A percentile compares a stretch with the other conserved stretches of the same genome.
phyloP scores from a whole-genome alignment of 2,329 filamentous ascomycete genomes.

The Didymella pinodella region DNA sequence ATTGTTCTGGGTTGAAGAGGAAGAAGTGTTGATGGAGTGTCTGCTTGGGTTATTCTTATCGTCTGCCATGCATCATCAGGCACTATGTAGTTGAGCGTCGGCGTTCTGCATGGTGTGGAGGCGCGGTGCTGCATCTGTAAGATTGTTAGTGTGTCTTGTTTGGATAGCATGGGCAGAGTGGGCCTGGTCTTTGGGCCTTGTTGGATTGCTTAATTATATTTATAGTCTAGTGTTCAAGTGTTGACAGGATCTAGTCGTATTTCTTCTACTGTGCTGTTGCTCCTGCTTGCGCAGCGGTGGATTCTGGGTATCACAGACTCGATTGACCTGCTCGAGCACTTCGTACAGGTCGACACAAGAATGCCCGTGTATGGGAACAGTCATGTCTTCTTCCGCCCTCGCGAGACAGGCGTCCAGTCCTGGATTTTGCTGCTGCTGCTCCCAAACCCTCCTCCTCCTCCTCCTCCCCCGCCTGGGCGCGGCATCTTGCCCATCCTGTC shows the following conservation, averaged over 20 bases:
- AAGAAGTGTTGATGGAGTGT: background rate
- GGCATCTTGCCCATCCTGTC: constrained; percentile 47
- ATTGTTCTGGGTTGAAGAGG: no score
- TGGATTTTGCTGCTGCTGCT: constrained; percentile 17
- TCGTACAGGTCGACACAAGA: constrained; percentile 26
- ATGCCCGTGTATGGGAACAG: background rate
- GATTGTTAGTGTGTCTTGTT: constrained; percentile 4
- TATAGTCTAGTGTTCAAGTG: background rate
- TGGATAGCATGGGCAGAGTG: constrained; percentile 18
- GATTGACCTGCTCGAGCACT: constrained; percentile 35
- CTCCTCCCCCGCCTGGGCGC: constrained; percentile 25
- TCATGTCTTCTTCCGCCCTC: constrained; percentile 30
- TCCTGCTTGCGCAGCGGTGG: background rate
- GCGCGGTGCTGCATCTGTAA: constrained; percentile 2
- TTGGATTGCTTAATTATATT: background rate
- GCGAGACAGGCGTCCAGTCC: constrained; percentile 44
- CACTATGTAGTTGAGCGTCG: constrained; percentile 21
- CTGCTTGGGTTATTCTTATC: constrained; percentile 1
- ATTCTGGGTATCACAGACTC: background rate
- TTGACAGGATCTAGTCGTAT: background rate
- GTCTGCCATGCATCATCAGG: background rate
- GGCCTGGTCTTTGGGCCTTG: constrained; percentile 5
- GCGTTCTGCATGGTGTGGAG: constrained; percentile 32
- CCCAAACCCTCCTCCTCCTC: constrained; percentile 36
- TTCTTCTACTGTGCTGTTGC: background rate